These are phyloP conservation scores for Exophiala alcalophila DNA, from an alignment of 2,329 filamentous ascomycete species.

Conservation along the genomic window DNA sequence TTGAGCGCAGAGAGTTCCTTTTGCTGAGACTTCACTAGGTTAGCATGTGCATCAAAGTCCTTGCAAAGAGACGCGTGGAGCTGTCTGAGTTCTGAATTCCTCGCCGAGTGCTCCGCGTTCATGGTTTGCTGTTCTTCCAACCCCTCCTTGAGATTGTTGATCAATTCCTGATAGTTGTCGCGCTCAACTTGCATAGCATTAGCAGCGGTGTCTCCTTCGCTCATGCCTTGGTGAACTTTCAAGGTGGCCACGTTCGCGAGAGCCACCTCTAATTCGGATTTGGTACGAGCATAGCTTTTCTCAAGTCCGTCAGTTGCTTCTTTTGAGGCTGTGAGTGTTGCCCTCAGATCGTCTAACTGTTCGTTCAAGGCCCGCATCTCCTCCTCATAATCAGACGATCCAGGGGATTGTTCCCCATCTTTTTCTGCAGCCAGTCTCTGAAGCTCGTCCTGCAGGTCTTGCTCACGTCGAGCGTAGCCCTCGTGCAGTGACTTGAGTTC, in stretches of 20 bases:
- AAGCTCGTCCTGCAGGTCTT: constrained; percentile 69
- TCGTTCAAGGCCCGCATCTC: constrained; percentile 56
- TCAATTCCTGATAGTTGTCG: constrained; percentile 57
- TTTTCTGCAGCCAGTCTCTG: constrained; percentile 56
- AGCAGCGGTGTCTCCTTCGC: constrained; percentile 37
- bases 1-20: constrained; percentile 47
- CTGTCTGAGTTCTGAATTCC: constrained; percentile 71
- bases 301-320: constrained; percentile 71
- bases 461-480: constrained; percentile 69
- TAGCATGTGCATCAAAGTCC: constrained; percentile 65
- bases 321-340: constrained; percentile 69
- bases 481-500: constrained; percentile 73
- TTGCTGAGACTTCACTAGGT: constrained; percentile 56
- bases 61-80: constrained; percentile 64
- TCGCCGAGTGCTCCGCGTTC: constrained; percentile 65
- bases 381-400: constrained; percentile 48
- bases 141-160: constrained; percentile 65
- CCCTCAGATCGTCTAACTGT: constrained; percentile 72
- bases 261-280: constrained; percentile 69
- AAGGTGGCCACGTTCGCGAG: constrained; percentile 53
- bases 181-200: constrained; percentile 51
- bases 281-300: constrained; percentile 66
- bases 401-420: constrained; percentile 41
- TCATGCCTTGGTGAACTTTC: constrained; percentile 36
- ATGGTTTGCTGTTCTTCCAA: constrained; percentile 77